Conservation (phyloP, 1,284 basidiomycete genomes). For the Chalciporus sp. region DNA sequence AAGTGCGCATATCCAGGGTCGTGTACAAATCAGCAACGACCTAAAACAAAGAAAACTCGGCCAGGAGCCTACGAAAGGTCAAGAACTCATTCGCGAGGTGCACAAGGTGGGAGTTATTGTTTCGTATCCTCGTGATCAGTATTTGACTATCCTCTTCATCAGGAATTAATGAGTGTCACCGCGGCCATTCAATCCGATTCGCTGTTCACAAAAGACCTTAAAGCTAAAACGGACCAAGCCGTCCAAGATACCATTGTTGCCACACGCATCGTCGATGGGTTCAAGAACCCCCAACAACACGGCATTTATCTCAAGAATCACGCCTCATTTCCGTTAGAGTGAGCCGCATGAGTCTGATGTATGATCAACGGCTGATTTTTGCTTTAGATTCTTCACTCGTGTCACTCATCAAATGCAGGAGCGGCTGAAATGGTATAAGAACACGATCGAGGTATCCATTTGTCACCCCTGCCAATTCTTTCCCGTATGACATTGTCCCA, state of each 20-base stretch:
- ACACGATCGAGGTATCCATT: slow-evolving; percentile 68
- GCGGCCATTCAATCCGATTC: slow-evolving; percentile 70
- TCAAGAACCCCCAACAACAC: slow-evolving; percentile 69
- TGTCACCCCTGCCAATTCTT: background rate
- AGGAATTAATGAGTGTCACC: slow-evolving; percentile 65
- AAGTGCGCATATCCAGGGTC: slow-evolving; percentile 74
- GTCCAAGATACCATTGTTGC: slow-evolving; percentile 77
- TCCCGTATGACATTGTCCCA: slow-evolving; percentile 30
- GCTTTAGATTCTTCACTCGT: slow-evolving; percentile 67
- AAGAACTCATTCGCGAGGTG: slow-evolving; percentile 64
- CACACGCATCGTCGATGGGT: slow-evolving; percentile 74
- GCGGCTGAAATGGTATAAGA: slow-evolving; percentile 73
- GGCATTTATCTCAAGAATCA: slow-evolving; percentile 71
- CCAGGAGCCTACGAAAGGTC: slow-evolving; percentile 71
- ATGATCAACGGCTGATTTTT: background rate
- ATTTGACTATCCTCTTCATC: background rate
- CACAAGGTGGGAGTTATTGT: slow-evolving; percentile 52
- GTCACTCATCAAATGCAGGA: slow-evolving; percentile 73
- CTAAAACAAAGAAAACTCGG: slow-evolving; percentile 75
- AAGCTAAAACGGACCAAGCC: slow-evolving; percentile 71
- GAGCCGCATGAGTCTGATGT: slow-evolving; percentile 26
- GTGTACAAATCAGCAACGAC: slow-evolving; percentile 76
- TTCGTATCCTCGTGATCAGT: background rate
- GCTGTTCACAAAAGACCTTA: slow-evolving; percentile 66
- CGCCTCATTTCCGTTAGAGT: slow-evolving; percentile 83